Conservation (phyloP, 306 rosid genomes). For the Citrullus mucosospermus region DNA sequence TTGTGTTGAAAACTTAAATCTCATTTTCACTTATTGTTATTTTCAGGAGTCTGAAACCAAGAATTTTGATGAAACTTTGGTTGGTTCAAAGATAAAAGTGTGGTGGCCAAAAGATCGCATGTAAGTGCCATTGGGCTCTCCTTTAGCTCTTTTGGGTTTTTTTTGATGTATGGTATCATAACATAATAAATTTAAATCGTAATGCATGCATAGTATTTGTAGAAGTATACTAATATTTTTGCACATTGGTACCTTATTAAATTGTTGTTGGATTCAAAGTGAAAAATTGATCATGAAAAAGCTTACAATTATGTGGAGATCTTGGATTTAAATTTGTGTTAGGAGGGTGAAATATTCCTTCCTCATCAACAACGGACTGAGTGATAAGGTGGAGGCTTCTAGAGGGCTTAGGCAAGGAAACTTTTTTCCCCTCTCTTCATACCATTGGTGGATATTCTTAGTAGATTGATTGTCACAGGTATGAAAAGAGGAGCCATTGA, state of each 20-base stretch:
- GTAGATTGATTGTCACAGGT: not conserved
- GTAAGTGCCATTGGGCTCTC: constrained; percentile 36
- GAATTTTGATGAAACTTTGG: constrained; percentile 36
- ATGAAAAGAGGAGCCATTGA: not conserved
- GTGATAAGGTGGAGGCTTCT: not conserved
- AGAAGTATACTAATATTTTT: not conserved
- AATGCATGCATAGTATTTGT: not conserved
- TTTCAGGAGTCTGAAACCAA: constrained; percentile 38
- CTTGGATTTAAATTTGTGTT: not conserved
- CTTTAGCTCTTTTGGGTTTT: not conserved
- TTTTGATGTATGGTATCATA: not conserved
- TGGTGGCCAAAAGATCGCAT: constrained; percentile 73
- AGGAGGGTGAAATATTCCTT: not conserved
- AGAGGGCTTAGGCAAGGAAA: not conserved
- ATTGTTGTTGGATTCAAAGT: not conserved
- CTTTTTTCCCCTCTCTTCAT: not conserved
- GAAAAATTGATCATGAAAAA: not conserved
- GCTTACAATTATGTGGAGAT: not conserved
- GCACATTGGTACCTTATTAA: not conserved
- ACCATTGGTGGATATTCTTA: not conserved
- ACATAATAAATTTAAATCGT: not conserved
- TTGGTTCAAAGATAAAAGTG: constrained; percentile 60
- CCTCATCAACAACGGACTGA: not conserved
- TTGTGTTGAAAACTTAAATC: constrained; percentile 5
- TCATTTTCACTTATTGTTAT: constrained; percentile 5